These are phyloP conservation scores for Microdochium paspali DNA, from an alignment of 2,329 filamentous ascomycete species.

Conservation along the genomic window DNA sequence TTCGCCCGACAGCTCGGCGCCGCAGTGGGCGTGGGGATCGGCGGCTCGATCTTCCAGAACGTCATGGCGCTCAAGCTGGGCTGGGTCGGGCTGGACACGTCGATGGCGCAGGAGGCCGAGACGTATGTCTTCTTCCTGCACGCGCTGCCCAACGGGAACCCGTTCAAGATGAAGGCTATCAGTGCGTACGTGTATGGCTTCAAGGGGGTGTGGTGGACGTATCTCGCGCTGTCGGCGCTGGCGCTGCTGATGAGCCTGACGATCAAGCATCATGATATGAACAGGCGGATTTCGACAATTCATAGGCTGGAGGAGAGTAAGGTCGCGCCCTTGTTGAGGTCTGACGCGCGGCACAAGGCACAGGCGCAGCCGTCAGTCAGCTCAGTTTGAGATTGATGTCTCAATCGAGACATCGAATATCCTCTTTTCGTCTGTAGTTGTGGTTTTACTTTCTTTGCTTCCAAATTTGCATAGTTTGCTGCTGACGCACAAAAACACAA, in stretches of 20 bases:
- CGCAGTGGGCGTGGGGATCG: constrained; percentile 10
- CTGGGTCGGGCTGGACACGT: constrained; percentile 4
- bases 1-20: constrained; percentile 10
- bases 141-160: constrained; percentile 4
- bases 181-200: constrained; percentile 7
- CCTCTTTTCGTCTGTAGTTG: too few relatives aligned
- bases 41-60: constrained; percentile 11
- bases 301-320: not conserved
- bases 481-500: too few relatives aligned
- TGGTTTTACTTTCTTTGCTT: too few relatives aligned
- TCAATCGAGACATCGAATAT: too few relatives aligned
- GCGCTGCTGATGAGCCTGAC: constrained; percentile 5
- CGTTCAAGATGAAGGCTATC: constrained; percentile 5
- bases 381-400: too few relatives aligned
- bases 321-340: not conserved
- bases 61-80: constrained; percentile 9
- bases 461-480: too few relatives aligned
- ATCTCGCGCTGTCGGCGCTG: constrained; percentile 2
- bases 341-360: too few relatives aligned
- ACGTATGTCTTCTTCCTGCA: constrained; percentile 6
- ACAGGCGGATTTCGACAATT: not conserved
- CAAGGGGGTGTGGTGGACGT: constrained; percentile 4
- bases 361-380: too few relatives aligned
- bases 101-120: constrained; percentile 6
- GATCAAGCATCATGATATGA: constrained; percentile 1